phyloP scores from a whole-genome alignment of 352 stramenopile genomes.

The Aphanomyces invadans region DNA sequence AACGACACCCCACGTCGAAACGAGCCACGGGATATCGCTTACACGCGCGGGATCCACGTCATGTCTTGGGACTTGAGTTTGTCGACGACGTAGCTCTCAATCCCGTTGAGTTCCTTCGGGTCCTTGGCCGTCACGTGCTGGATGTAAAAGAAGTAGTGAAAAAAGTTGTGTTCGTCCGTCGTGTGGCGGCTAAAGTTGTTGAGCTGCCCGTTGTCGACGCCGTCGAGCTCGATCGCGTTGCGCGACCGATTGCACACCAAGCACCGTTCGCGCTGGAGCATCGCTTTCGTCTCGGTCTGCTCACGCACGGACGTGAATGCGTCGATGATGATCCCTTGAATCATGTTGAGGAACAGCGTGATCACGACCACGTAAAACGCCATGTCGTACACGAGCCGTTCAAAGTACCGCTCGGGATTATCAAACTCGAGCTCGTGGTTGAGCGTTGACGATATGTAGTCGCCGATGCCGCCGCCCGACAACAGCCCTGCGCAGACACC shows the following conservation, averaged over 20 bases:
- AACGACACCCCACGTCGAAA: background rate
- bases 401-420: constrained; percentile 13
- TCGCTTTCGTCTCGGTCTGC: constrained; percentile 16
- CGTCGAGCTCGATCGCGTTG: constrained; percentile 18
- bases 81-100: constrained; percentile 20
- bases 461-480: constrained; percentile 20
- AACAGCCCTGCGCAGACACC: constrained; percentile 5
- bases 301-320: constrained; percentile 24
- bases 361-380: constrained; percentile 23
- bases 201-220: constrained; percentile 14
- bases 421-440: constrained; percentile 3
- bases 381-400: constrained; percentile 22
- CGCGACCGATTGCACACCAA: constrained; percentile 22
- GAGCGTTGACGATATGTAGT: constrained; percentile 25
- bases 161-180: constrained; percentile 20
- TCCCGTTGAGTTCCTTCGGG: constrained; percentile 23
- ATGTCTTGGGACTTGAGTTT: constrained; percentile 25
- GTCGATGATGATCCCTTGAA: constrained; percentile 26
- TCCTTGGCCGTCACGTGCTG: constrained; percentile 15
- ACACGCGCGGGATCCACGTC: constrained; percentile 24
- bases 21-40: background rate
- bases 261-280: constrained; percentile 14
- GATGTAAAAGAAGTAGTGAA: constrained; percentile 26
- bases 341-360: constrained; percentile 26
- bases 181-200: constrained; percentile 24